Evolutionary conservation across 176 grass and related monocot genomes (phyloP), one percentile per base, ranked within the genome.

Genomic region (Pharus latifolius): DNA sequence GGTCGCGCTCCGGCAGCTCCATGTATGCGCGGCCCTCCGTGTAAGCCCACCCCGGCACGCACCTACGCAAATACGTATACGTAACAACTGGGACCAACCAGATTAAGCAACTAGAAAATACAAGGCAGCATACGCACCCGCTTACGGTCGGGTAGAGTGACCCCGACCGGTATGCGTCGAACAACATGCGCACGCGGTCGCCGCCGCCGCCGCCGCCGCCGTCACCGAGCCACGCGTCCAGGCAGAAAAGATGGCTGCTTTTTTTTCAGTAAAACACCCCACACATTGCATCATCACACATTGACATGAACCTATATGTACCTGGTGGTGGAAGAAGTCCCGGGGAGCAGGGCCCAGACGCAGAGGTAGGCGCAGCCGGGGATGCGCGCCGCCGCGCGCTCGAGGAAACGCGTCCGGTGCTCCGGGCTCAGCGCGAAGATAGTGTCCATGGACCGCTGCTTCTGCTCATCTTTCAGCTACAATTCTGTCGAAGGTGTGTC

Each of bases 11-110:
- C 56, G 31, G 29, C 19, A 99, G 70, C 63, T 93, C 84, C 41
- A 99, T 78, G 62, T 76, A 99, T 41, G 74, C 47, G 27, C 77
- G 51, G 13, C 86, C 61, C 30, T 69, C 80, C 41, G 27, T 78
- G 81, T 82, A 82, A 2, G 88, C 93, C 86, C 61, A 92, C 31
- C 93, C 93, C 8, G 93, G 93, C 73, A 96, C 88, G 61, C 76
- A 71, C 17, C 89, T 92, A 26, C 6, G n/a, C 44, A 13, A 2
- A 33, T 0, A 16, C 31, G 16, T n/a, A n/a, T n/a, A n/a, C n/a
- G n/a, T n/a, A n/a, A n/a, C n/a, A n/a, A n/a, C n/a, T n/a, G n/a
- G n/a, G n/a, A n/a, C n/a, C n/a, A n/a, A n/a, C n/a, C n/a, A n/a
- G n/a, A n/a, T n/a, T n/a, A n/a, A n/a, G n/a, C n/a, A n/a, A n/a